Percentiles rank a stretch among this genome's conserved stretches.
phyloP scores from a whole-genome alignment of 192 early-diverging fungal genomes.

The Linderina pennispora region DNA sequence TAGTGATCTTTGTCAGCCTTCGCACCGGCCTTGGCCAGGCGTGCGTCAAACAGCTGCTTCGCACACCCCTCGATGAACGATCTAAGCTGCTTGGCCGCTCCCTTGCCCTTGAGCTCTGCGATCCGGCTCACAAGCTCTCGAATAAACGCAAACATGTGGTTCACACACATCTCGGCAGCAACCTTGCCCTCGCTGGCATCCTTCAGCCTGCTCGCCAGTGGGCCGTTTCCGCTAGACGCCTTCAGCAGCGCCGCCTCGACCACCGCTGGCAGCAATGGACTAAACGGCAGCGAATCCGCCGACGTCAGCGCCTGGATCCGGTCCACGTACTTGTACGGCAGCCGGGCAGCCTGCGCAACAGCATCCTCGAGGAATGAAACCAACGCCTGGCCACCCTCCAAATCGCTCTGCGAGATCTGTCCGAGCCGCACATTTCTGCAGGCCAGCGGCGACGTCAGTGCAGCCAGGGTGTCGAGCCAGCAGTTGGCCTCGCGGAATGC shows the following conservation, averaged over 20 bases:
- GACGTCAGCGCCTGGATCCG: conserved; percentile 12
- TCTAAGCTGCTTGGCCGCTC: conserved; percentile 3
- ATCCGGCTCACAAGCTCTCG: conserved; percentile 27
- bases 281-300: conserved; percentile 15
- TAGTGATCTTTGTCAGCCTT: no score
- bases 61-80: conserved; percentile 5
- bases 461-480: conserved; percentile 42
- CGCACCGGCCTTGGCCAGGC: no score
- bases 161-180: conserved; percentile 12
- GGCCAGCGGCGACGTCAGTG: conserved; percentile 26
- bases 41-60: conserved; percentile 7
- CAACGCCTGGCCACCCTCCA: conserved; percentile 10
- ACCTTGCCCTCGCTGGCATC: neutral
- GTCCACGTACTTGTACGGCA: conserved; percentile 40
- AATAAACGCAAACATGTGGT: conserved; percentile 6
- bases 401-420: neutral
- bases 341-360: conserved; percentile 13
- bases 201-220: conserved; percentile 11
- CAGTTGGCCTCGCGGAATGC: conserved; percentile 14
- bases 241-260: conserved; percentile 29
- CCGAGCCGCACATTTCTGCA: conserved; percentile 7
- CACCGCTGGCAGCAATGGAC: conserved; percentile 29
- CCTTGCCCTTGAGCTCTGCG: conserved; percentile 9
- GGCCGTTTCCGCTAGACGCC: conserved; percentile 14
- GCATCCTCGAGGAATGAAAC: conserved; percentile 34